Conservation (phyloP, 192 early-diverging fungal genomes). For the Coemansia furcata region DNA sequence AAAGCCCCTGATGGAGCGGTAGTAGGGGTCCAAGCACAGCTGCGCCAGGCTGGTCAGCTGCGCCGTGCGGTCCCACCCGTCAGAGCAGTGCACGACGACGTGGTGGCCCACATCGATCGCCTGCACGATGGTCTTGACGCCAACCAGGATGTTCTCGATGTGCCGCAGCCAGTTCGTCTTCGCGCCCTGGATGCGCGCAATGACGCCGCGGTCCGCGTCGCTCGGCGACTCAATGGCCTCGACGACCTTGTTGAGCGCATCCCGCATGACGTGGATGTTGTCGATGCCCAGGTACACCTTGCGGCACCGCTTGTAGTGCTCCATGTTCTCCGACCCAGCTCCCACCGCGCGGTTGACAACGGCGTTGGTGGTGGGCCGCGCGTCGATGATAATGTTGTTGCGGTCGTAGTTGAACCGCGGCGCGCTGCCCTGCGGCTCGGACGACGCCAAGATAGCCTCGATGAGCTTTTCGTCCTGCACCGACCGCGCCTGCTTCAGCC, state of each 20-base stretch:
- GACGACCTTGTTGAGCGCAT: constrained; percentile 76
- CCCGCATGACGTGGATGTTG: constrained; percentile 98
- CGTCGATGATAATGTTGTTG: constrained; percentile 90
- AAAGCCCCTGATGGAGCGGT: constrained; percentile 92
- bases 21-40: constrained; percentile 93
- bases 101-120: constrained; percentile 72
- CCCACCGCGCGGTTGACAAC: constrained; percentile 89
- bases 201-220: constrained; percentile 27
- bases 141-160: constrained; percentile 78
- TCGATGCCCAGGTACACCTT: constrained; percentile 90
- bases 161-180: constrained; percentile 87
- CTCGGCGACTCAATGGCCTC: constrained; percentile 48
- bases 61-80: constrained; percentile 98
- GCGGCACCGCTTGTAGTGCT: constrained; percentile 87
- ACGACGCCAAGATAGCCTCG: constrained; percentile 82
- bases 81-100: constrained; percentile 96
- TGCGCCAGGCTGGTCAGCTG: constrained; percentile 87
- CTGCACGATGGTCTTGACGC: constrained; percentile 74
- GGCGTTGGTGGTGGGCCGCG: constrained; percentile 91
- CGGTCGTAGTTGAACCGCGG: constrained; percentile 54
- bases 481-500: constrained; percentile 90
- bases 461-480: constrained; percentile 97
- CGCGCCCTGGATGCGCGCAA: constrained; percentile 58
- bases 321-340: constrained; percentile 92
- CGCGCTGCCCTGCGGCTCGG: constrained; percentile 41